phyloP scores from a whole-genome alignment of 164 flowering plant species.

The Houttuynia cordata region DNA sequence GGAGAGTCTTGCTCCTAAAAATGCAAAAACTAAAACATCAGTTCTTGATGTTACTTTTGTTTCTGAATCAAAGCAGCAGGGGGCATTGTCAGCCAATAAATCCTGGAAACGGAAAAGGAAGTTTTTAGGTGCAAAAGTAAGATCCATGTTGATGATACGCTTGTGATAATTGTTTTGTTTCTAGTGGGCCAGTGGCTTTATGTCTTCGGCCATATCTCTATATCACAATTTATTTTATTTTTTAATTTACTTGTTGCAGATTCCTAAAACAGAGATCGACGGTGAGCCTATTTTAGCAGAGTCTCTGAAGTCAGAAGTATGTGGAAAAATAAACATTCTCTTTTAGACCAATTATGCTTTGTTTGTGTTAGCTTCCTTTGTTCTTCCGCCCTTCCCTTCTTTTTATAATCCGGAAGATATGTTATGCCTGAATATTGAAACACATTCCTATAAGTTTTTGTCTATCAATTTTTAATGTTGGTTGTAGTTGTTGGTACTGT shows the following conservation, averaged over 20 bases:
- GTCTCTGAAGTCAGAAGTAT: conserved; percentile 29
- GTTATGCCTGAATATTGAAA: neutral
- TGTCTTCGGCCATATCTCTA: too few relatives aligned
- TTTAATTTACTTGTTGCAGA: conserved; percentile 10
- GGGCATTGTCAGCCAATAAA: conserved; percentile 13
- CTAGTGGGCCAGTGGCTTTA: neutral
- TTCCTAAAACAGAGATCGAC: conserved; percentile 15
- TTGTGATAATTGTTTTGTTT: neutral
- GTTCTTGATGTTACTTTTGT: conserved; percentile 11
- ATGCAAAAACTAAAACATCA: conserved; percentile 16
- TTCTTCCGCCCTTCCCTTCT: neutral
- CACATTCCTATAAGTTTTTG: neutral
- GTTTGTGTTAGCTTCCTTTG: neutral
- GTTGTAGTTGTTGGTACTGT: neutral
- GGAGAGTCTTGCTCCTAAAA: conserved; percentile 12
- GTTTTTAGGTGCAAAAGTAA: conserved; percentile 30
- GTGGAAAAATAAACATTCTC: neutral
- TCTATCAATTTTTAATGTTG: too few relatives aligned
- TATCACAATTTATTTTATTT: neutral
- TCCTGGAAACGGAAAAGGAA: conserved; percentile 26
- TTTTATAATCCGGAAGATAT: neutral
- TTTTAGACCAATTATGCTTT: neutral
- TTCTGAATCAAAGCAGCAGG: conserved; percentile 23
- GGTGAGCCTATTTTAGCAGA: conserved; percentile 17
- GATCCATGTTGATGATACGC: conserved; percentile 3